Percentiles rank a stretch among this genome's conserved stretches.
phyloP scores from a whole-genome alignment of 108 stramenopile species.

The Cyclotella baltica region DNA sequence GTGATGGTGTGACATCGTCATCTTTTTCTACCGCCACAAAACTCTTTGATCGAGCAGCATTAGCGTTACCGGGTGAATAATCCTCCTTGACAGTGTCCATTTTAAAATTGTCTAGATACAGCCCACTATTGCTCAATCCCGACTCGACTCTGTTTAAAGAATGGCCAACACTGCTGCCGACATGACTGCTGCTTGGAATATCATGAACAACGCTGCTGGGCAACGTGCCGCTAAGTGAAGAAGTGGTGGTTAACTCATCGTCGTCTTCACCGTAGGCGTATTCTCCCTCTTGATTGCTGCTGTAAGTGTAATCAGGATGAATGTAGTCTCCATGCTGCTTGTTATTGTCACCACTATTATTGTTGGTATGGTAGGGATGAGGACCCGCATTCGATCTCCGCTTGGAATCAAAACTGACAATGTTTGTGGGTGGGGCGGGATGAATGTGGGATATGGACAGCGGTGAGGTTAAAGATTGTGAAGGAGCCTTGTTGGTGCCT shows the following conservation, averaged over 20 bases:
- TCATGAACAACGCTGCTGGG: neutral
- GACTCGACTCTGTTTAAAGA: too few species aligned
- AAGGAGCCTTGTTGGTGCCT: neutral
- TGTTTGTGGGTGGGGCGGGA: slow-evolving; percentile 25
- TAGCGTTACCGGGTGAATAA: too few species aligned
- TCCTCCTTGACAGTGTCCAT: slow-evolving; percentile 6
- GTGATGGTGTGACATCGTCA: neutral
- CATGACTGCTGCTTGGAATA: neutral
- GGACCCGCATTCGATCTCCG: neutral
- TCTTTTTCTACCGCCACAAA: neutral
- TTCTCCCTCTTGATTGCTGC: neutral
- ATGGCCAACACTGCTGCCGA: neutral
- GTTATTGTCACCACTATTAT: neutral
- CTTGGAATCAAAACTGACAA: slow-evolving; percentile 21
- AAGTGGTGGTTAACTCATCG: slow-evolving; percentile 19
- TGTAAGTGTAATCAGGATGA: slow-evolving; percentile 8
- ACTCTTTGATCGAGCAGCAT: neutral
- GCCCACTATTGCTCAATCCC: neutral
- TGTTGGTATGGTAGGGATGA: neutral
- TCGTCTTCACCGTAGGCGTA: slow-evolving; percentile 13
- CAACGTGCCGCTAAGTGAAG: slow-evolving; percentile 7
- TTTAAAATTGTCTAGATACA: too few species aligned
- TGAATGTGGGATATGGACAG: neutral
- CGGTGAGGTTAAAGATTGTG: neutral
- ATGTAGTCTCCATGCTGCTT: slow-evolving; percentile 8